Conservation (phyloP, 306 rosid species). For the Hippophae tibetana region DNA sequence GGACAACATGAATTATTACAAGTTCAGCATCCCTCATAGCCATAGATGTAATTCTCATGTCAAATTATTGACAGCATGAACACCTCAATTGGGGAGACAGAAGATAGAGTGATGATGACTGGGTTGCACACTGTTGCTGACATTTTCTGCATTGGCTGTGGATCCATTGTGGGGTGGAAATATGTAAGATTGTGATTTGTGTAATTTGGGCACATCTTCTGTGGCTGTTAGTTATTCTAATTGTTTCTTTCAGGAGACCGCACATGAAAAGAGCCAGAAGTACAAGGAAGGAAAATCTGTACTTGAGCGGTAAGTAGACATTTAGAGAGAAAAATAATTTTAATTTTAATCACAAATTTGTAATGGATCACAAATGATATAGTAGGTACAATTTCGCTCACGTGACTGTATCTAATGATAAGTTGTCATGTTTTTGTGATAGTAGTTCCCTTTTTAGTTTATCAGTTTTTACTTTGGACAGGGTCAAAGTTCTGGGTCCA, state of each 20-base stretch:
- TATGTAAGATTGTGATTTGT: conserved; percentile 55
- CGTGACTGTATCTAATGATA: too few species aligned
- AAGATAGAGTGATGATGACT: conserved; percentile 65
- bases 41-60: conserved; percentile 12
- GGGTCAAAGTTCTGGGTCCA: conserved; percentile 64
- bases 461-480: conserved; percentile 37
- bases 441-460: background rate
- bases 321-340: conserved; percentile 18
- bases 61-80: conserved; percentile 53
- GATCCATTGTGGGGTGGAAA: conserved; percentile 88
- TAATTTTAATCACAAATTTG: conserved; percentile 6
- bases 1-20: background rate
- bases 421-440: too few species aligned
- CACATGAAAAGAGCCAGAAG: conserved; percentile 33
- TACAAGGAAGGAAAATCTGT: conserved; percentile 47
- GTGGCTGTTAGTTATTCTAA: conserved; percentile 24
- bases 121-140: conserved; percentile 85
- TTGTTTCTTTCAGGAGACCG: conserved; percentile 36
- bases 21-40: conserved; percentile 4
- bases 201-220: conserved; percentile 18
- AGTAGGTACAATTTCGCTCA: too few species aligned
- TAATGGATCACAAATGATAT: background rate
- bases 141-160: conserved; percentile 88
- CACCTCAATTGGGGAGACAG: conserved; percentile 54
- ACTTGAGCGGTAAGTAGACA: conserved; percentile 49